Percentiles rank a stretch among this genome's conserved stretches.
phyloP scores from a whole-genome alignment of 306 rosid species.

The Myrica gale region DNA sequence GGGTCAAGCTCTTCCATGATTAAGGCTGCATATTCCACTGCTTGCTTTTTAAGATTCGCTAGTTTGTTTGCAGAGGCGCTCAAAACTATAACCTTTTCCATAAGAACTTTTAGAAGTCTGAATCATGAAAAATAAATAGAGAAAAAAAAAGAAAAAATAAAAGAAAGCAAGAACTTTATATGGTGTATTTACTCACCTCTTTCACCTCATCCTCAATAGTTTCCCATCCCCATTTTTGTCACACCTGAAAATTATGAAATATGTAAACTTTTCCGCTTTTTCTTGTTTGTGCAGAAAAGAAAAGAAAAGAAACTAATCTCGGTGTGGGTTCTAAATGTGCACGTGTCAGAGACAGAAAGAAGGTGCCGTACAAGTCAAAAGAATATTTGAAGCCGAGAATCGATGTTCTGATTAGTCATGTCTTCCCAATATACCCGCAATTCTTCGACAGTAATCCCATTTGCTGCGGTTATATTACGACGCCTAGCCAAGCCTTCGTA shows the following conservation, averaged over 20 bases:
- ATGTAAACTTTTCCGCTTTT: too few relatives aligned
- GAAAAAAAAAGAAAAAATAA: background rate
- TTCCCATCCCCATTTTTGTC: conserved; percentile 97
- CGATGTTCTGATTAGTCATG: conserved; percentile 66
- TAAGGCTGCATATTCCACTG: conserved; percentile 66
- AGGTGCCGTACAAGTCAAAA: conserved; percentile 74
- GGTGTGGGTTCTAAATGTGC: background rate
- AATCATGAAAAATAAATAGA: conserved; percentile 10
- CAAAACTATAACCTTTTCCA: conserved; percentile 79
- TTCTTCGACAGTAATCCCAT: conserved; percentile 54
- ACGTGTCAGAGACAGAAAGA: background rate
- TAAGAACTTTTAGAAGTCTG: conserved; percentile 25
- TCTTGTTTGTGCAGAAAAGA: too few relatives aligned
- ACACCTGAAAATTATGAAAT: conserved; percentile 51
- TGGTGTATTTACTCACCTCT: conserved; percentile 57
- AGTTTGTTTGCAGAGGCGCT: conserved; percentile 89
- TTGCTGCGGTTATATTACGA: conserved; percentile 30
- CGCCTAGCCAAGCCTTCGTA: conserved; percentile 74
- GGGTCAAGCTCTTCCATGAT: conserved; percentile 98
- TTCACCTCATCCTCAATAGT: conserved; percentile 80
- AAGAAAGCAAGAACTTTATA: background rate
- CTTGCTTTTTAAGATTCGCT: conserved; percentile 68
- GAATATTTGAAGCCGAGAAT: conserved; percentile 82
- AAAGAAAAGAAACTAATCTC: too few relatives aligned
- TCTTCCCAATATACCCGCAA: conserved; percentile 77